Percentiles rank a stretch among this genome's conserved stretches.
Conservation (phyloP, 2,329 filamentous ascomycete species). For the Xylariaceae sp. region DNA sequence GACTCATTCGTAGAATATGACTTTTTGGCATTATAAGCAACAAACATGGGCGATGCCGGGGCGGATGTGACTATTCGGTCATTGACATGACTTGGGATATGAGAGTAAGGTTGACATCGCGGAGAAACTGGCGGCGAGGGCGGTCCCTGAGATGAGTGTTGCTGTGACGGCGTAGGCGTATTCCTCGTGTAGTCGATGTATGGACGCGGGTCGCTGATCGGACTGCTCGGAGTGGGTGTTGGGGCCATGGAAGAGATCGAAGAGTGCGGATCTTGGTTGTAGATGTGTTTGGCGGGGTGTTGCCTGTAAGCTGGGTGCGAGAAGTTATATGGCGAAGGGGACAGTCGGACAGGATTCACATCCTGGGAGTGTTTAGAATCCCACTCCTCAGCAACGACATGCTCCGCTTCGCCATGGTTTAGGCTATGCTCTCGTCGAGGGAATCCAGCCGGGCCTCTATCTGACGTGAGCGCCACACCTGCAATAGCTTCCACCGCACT, state of each 20-base stretch:
- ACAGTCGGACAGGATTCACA: slow-evolving; percentile 13
- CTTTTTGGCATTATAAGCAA: slow-evolving; percentile 18
- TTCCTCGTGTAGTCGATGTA: slow-evolving; percentile 7
- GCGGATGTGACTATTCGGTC: slow-evolving; percentile 24
- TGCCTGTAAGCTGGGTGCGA: slow-evolving; percentile 13
- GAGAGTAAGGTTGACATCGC: slow-evolving; percentile 42
- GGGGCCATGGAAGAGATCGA: slow-evolving; percentile 15
- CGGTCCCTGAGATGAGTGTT: neutral
- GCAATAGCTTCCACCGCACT: slow-evolving; percentile 20
- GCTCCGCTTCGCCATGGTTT: slow-evolving; percentile 26
- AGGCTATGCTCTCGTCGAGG: slow-evolving; percentile 29
- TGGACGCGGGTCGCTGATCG: slow-evolving; percentile 12
- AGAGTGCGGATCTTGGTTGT: slow-evolving; percentile 17
- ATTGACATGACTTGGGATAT: slow-evolving; percentile 29
- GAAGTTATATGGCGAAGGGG: slow-evolving; percentile 20
- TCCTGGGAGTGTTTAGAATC: slow-evolving; percentile 26
- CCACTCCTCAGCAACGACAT: slow-evolving; percentile 22
- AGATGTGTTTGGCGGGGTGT: slow-evolving; percentile 7
- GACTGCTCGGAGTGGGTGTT: slow-evolving; percentile 16
- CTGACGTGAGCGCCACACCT: slow-evolving; percentile 20
- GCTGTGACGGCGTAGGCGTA: slow-evolving; percentile 15
- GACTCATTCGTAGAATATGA: slow-evolving; percentile 21
- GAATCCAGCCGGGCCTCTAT: slow-evolving; percentile 20
- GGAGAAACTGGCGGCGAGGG: slow-evolving; percentile 31
- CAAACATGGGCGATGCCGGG: slow-evolving; percentile 23